Conservation (phyloP, 1,284 basidiomycete species). For the Porphyrellus sp. region DNA sequence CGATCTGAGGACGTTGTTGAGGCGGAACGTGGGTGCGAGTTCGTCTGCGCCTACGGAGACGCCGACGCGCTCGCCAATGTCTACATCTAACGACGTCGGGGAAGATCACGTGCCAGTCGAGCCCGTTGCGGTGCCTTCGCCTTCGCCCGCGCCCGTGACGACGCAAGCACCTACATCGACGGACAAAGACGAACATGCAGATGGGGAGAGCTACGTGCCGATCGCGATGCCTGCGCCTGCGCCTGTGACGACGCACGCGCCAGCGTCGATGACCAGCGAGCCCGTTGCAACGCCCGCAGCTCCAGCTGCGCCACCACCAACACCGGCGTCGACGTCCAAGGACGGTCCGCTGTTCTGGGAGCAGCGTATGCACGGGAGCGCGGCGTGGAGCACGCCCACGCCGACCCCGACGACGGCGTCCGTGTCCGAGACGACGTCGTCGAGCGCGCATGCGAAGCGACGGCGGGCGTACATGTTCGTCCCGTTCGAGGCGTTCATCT, state of each 20-base stretch:
- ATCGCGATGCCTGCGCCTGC: background rate
- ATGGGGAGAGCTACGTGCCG: too few relatives aligned
- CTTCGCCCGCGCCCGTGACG: too few relatives aligned
- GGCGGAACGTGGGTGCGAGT: background rate
- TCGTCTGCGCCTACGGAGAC: background rate
- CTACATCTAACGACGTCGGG: background rate
- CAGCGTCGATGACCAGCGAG: background rate
- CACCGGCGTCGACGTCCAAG: background rate
- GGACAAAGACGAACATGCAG: too few relatives aligned
- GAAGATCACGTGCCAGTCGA: background rate
- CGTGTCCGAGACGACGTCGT: background rate
- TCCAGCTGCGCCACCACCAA: background rate
- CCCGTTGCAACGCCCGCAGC: background rate
- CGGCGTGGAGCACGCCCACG: background rate
- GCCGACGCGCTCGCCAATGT: background rate
- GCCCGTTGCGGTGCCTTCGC: background rate
- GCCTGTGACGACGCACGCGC: background rate
- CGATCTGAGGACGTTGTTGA: slow-evolving; percentile 21
- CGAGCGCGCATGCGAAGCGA: background rate
- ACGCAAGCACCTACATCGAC: too few relatives aligned
- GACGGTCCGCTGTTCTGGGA: too few relatives aligned
- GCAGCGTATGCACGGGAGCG: too few relatives aligned
- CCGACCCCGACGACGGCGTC: background rate
- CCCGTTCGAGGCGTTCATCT: slow-evolving; percentile 28
- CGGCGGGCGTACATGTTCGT: background rate